These are phyloP conservation scores for Ophiostoma perfectum DNA, from an alignment of 2,329 filamentous ascomycete genomes.

Conservation along the genomic window DNA sequence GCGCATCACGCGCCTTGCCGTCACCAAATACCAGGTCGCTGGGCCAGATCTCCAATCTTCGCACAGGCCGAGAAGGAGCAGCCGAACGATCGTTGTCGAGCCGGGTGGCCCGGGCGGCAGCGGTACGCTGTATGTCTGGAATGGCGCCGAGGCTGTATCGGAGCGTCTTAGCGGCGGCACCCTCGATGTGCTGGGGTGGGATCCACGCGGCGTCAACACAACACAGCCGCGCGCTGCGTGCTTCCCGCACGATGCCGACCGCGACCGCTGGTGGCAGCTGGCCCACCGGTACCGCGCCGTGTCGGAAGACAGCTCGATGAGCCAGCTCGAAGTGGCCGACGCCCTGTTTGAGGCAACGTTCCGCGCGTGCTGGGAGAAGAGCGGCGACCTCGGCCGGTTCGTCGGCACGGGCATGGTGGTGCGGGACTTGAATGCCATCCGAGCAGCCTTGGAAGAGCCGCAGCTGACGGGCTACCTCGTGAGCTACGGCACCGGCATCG, in stretches of 20 bases:
- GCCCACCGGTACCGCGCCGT: slow-evolving; percentile 38
- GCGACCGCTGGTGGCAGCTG: slow-evolving; percentile 44
- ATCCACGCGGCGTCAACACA: slow-evolving; percentile 49
- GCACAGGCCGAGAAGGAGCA: neutral
- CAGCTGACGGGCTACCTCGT: slow-evolving; percentile 46
- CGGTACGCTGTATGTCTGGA: neutral
- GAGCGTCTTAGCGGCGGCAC: slow-evolving; percentile 39
- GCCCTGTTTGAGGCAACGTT: slow-evolving; percentile 44
- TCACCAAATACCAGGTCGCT: slow-evolving; percentile 46
- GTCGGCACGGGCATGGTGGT: slow-evolving; percentile 44
- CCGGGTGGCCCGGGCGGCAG: neutral
- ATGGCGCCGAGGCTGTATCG: neutral
- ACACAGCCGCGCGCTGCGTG: slow-evolving; percentile 43
- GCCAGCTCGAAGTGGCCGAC: slow-evolving; percentile 41
- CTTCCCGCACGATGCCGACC: slow-evolving; percentile 42
- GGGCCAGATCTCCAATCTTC: slow-evolving; percentile 29
- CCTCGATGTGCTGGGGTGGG: slow-evolving; percentile 49
- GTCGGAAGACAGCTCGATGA: slow-evolving; percentile 30
- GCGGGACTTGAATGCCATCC: slow-evolving; percentile 46
- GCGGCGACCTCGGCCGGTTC: slow-evolving; percentile 44
- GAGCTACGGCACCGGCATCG: slow-evolving; percentile 49
- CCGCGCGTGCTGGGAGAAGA: slow-evolving; percentile 39
- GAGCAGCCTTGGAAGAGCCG: slow-evolving; percentile 41
- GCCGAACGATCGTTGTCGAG: neutral
- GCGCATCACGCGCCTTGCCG: slow-evolving; percentile 43